phyloP scores from a whole-genome alignment of 2,329 filamentous ascomycete species.

The Exophiala sp. region DNA sequence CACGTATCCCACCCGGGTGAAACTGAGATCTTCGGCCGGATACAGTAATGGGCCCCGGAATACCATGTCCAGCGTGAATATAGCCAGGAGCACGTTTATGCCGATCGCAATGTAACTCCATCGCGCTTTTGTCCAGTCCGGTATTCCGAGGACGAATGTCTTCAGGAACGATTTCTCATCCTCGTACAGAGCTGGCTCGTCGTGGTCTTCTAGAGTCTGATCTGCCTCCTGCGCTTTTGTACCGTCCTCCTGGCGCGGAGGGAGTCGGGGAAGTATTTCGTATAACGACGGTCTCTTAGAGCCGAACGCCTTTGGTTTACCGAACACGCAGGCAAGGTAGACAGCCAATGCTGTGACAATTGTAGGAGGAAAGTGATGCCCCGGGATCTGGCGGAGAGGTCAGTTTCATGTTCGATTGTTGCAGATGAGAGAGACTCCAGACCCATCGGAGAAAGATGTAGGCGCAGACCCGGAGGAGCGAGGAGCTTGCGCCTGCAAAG shows the following conservation, averaged over 20 bases:
- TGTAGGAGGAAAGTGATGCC: conserved; percentile 35
- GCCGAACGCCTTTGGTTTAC: conserved; percentile 20
- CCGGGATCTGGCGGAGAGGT: conserved; percentile 34
- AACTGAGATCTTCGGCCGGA: conserved; percentile 68
- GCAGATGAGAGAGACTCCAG: conserved; percentile 10
- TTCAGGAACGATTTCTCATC: conserved; percentile 54
- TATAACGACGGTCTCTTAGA: conserved; percentile 11
- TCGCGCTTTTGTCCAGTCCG: conserved; percentile 62
- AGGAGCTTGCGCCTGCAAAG: conserved; percentile 35
- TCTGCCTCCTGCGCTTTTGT: conserved; percentile 30
- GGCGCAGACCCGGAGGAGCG: conserved; percentile 33
- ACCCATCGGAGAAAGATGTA: conserved; percentile 45
- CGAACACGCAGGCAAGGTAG: conserved; percentile 40
- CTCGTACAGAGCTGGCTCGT: conserved; percentile 57
- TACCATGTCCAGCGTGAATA: conserved; percentile 69
- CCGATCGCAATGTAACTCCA: conserved; percentile 63
- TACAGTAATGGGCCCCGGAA: conserved; percentile 66
- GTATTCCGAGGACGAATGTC: conserved; percentile 68
- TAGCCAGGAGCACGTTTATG: conserved; percentile 64
- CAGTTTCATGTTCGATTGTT: background rate
- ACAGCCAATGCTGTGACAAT: conserved; percentile 40
- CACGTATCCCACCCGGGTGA: conserved; percentile 81
- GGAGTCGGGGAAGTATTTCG: conserved; percentile 21
- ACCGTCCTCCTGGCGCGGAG: conserved; percentile 13
- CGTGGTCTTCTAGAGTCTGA: conserved; percentile 50